Evolutionary conservation across 2,329 filamentous ascomycete genomes (phyloP), one percentile per base, ranked within the genome.

Genomic region (Penicillium corylophilum): DNA sequence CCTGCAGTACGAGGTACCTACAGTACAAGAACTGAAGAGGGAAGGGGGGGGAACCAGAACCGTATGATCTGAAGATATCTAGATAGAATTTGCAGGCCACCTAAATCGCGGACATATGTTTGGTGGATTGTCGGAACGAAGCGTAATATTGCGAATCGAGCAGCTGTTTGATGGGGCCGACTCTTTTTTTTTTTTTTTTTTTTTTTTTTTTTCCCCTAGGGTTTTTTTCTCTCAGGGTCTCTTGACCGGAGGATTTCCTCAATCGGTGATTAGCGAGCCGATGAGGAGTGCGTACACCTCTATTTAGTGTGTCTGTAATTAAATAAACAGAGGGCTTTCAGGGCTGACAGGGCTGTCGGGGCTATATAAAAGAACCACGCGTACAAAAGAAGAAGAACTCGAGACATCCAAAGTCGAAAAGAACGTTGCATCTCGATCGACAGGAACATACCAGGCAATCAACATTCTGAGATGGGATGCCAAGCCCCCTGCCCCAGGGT

Each of bases 401-500:
- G 9, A 28, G 26, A 28, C 26, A 28, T 28, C 7, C 7, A 28
- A 28, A 28, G 26, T 28, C 12, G 9, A 28, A 28, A 9, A 16
- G 26, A 23, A 20, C 33, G 26, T 55, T 48, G 35, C 48, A 54
- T 43, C 35, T 40, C 46, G 53, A 56, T 58, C 53, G 50, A 53
- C 55, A 54, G 55, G 55, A 56, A 54, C 53, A 58, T 58, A 58
- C 55, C 55, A 52, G 47, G 31, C 39, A 48, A 42, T 28, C 26
- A 35, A 53, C 50, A 56, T 58, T 55, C 49, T 55, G 41, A 50
- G 55, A 44, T 57, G 47, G 35, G 43, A 46, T 53, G 56, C 54
- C 54, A 63, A 64, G 61, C 54, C 56, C 63, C 63, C 56, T 46
- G 22, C 35, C 26, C 26, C 36, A 36, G 42, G 38, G 36, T 38